Percentiles rank a stretch among this genome's conserved stretches.
Evolutionary conservation across 805 yeast species (phyloP).

Genomic region (Yarrowia keelungensis): DNA sequence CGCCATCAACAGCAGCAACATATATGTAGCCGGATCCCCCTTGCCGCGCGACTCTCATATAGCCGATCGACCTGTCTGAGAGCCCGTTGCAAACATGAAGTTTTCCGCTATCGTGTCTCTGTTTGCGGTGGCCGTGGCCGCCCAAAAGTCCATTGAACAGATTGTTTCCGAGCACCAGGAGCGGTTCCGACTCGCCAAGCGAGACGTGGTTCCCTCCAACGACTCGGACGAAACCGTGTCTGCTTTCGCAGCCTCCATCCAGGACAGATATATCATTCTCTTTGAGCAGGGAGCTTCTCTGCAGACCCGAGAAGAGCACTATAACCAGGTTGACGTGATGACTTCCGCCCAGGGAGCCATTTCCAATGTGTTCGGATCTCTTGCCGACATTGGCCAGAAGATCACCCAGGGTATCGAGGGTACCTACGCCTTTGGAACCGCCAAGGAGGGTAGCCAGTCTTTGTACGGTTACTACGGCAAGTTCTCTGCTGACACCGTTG

Average conservation of each 20-base stretch:
- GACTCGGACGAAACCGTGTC: constrained; percentile 27
- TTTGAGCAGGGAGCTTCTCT: constrained; percentile 35
- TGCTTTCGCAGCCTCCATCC: constrained; percentile 12
- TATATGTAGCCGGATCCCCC: constrained; percentile 33
- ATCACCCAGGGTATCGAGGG: constrained; percentile 42
- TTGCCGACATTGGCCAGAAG: constrained; percentile 16
- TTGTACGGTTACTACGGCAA: constrained; percentile 57
- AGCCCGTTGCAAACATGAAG: constrained; percentile 8
- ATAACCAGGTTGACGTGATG: constrained; percentile 24
- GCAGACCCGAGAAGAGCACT: constrained; percentile 38
- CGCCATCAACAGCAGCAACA: constrained; percentile 25
- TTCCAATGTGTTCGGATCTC: constrained; percentile 16
- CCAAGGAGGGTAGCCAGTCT: constrained; percentile 45
- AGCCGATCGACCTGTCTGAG: constrained; percentile 1
- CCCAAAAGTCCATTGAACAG: constrained; percentile 33
- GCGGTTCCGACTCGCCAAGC: constrained; percentile 26
- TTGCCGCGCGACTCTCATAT: constrained; percentile 14
- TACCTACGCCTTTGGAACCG: constrained; percentile 30
- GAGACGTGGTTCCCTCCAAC: constrained; percentile 22
- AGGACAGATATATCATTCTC: constrained; percentile 39
- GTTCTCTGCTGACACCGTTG: constrained; percentile 55
- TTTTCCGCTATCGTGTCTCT: constrained; percentile 20
- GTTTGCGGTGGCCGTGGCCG: constrained; percentile 33
- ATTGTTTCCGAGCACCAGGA: constrained; percentile 27
- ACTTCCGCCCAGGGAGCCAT: constrained; percentile 15